Conservation (phyloP, 1,139 yeast genomes). For the Saccharomyces hybrid region DNA sequence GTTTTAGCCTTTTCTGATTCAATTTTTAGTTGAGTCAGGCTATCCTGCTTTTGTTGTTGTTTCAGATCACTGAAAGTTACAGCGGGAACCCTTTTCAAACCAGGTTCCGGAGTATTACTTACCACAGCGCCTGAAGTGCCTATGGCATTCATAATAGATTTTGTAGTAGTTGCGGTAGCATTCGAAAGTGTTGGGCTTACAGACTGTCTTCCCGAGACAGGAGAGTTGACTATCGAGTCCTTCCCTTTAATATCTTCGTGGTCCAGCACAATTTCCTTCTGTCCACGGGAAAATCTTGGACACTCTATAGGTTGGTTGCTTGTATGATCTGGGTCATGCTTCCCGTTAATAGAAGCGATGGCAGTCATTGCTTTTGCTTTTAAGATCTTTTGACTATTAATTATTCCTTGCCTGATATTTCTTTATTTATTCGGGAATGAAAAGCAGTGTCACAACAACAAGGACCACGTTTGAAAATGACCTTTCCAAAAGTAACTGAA, state of each 20-base stretch:
- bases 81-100: constrained; percentile 31
- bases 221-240: neutral
- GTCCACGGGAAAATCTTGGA: neutral
- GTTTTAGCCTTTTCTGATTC: neutral
- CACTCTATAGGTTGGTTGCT: neutral
- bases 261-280: neutral
- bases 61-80: constrained; percentile 32
- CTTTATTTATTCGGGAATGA: neutral
- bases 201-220: neutral
- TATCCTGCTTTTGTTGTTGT: constrained; percentile 45
- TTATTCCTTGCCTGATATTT: neutral
- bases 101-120: constrained; percentile 31
- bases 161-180: constrained; percentile 20
- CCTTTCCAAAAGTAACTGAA: neutral
- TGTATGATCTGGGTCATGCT: neutral
- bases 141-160: constrained; percentile 31
- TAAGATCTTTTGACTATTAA: neutral
- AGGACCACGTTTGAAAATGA: neutral
- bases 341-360: neutral
- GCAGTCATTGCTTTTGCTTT: neutral
- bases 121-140: constrained; percentile 34
- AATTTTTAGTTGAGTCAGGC: neutral
- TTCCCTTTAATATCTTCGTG: neutral
- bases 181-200: neutral
- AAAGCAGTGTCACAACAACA: neutral